Base-by-base conservation (phyloP, 1,284 basidiomycete species). In the Heliocybe sulcata region DNA sequence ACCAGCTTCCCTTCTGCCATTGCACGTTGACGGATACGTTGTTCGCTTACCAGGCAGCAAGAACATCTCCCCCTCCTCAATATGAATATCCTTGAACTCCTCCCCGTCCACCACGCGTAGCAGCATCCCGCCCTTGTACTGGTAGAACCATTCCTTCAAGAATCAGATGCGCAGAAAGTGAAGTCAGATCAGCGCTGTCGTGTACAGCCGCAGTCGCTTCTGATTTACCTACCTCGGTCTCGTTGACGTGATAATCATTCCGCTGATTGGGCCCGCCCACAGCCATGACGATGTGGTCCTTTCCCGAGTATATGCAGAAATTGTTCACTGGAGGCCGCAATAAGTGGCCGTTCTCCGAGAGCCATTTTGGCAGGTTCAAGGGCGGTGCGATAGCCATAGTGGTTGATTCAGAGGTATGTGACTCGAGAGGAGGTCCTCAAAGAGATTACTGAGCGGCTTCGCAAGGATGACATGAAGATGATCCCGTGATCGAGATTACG, bases 21-120 rank as follows among this genome's bases (percentile, higher is more conserved):
- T 9, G 19, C 4, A 6, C 27, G 16, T 11, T 8, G 35, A 20
- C 14, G 3, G 52, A 3, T 10, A n/a, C 8, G 35, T 45, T 3
- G 35, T 4, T n/a, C n/a, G 64, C 79, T 55, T 58, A 92, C 94
- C 89, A 50, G 94, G 94, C 20, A 98, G 76, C 61, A 98, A 69
- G 69, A 96, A 98, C 93, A 98, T 97, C 61, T 95, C 93, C 45
- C 95, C 95, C 70, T 99, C 94, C 57, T 85, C 87, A 63, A 98
- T 97, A 25, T 76, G 72, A 35, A 98, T 90, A 66, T 98, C 95
- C 64, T 79, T 77, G 69, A 98, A 95, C 61, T 80, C 76, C n/a
- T 85, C 87, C 19, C 88, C 90, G 55, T 96, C 92, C 10, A 98
- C 87, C 3, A 92, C 85, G 59, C 91, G 85, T 38, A 98, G 76